Evolutionary conservation across 306 rosid species (phyloP).

Genomic region (Ochetophila trinervis): DNA sequence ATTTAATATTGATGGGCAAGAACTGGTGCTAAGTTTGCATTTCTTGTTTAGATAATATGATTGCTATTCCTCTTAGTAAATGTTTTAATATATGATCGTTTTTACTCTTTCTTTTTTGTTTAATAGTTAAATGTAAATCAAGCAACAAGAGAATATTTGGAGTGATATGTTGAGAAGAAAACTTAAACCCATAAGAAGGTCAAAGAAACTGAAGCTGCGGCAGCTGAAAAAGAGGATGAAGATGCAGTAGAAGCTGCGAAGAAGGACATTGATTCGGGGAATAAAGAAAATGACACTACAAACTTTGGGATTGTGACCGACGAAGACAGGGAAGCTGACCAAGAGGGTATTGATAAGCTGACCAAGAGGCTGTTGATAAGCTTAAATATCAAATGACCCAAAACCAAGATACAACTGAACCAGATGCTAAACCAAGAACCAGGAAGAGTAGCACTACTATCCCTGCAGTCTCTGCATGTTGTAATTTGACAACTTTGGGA

Average conservation of each 20-base stretch:
- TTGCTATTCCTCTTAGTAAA: not conserved
- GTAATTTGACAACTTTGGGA: constrained; percentile 68
- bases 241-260: constrained; percentile 41
- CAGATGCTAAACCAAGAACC: constrained; percentile 69
- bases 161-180: constrained; percentile 67
- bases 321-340: constrained; percentile 84
- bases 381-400: constrained; percentile 59
- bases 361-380: no score
- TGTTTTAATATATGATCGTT: constrained; percentile 14
- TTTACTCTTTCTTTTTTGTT: constrained; percentile 22
- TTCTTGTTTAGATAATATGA: not conserved
- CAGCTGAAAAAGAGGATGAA: constrained; percentile 47
- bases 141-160: constrained; percentile 64
- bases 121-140: constrained; percentile 70
- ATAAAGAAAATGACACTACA: constrained; percentile 54
- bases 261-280: constrained; percentile 45
- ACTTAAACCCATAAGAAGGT: constrained; percentile 50
- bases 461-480: constrained; percentile 84
- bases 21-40: constrained; percentile 63
- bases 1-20: constrained; percentile 90
- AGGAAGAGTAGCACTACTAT: constrained; percentile 63
- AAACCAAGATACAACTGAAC: constrained; percentile 81
- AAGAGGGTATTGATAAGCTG: constrained; percentile 62
- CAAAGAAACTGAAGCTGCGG: constrained; percentile 49
- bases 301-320: constrained; percentile 76